Evolutionary conservation across 331 rosid genomes (phyloP).

Genomic region (Malus hybrid): DNA sequence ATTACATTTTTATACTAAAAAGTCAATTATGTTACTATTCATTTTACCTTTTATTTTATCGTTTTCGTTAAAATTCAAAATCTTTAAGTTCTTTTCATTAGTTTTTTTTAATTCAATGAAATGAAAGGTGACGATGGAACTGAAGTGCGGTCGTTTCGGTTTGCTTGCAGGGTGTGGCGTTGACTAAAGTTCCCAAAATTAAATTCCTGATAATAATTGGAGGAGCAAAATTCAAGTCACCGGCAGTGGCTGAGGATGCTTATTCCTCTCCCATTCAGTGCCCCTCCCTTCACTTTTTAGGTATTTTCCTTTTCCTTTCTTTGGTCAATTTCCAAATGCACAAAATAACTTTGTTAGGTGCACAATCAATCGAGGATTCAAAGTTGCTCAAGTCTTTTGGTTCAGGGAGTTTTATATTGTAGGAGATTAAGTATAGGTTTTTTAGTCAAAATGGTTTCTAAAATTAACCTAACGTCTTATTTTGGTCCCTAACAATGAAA

Average conservation of each 20-base stretch:
- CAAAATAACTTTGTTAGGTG: not conserved
- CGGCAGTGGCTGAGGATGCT: conserved; percentile 36
- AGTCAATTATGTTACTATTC: too few relatives aligned
- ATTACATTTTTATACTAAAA: too few relatives aligned
- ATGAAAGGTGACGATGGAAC: not conserved
- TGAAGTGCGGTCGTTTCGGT: not conserved
- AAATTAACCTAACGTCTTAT: too few relatives aligned
- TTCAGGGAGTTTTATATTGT: not conserved
- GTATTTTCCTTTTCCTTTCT: conserved; percentile 22
- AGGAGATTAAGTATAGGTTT: not conserved
- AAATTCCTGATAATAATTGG: conserved; percentile 54
- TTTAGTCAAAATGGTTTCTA: too few relatives aligned
- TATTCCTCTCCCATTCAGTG: conserved; percentile 43
- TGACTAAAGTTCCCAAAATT: conserved; percentile 58
- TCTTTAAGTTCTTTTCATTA: too few relatives aligned
- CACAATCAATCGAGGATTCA: not conserved
- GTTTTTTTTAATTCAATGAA: not conserved
- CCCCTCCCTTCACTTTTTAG: conserved; percentile 70
- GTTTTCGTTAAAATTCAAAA: too few relatives aligned
- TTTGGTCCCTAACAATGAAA: too few relatives aligned
- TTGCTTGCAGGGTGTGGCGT: conserved; percentile 51
- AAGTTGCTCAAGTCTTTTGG: too few relatives aligned
- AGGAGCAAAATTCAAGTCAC: conserved; percentile 54
- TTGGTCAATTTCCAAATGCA: not conserved
- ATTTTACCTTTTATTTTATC: too few relatives aligned